phyloP scores from a whole-genome alignment of 805 yeast genomes.

The Lipomyces mesembrius region DNA sequence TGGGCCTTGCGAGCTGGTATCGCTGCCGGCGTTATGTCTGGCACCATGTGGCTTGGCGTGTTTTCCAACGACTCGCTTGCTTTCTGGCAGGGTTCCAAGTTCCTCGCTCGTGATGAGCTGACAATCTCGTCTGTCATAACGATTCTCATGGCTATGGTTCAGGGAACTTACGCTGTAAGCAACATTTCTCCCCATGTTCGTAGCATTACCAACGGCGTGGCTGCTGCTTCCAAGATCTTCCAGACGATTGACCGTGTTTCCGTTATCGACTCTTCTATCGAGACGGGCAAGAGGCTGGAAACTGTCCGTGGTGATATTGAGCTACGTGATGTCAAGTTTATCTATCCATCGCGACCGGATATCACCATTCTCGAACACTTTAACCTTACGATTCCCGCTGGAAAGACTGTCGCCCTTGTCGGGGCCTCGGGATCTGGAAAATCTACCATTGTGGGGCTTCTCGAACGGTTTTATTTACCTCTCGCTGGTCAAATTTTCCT shows the following conservation, averaged over 20 bases:
- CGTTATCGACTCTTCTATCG: constrained; percentile 43
- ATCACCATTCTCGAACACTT: constrained; percentile 42
- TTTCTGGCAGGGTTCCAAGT: constrained; percentile 52
- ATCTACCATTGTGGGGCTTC: constrained; percentile 54
- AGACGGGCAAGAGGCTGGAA: constrained; percentile 40
- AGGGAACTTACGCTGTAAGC: constrained; percentile 41
- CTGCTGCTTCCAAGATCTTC: constrained; percentile 48
- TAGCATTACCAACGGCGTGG: constrained; percentile 47
- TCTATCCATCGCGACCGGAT: constrained; percentile 45
- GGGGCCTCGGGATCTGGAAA: constrained; percentile 75
- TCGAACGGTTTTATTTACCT: constrained; percentile 63
- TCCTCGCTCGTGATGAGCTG: constrained; percentile 47
- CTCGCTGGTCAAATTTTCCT: constrained; percentile 52
- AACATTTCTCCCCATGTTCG: constrained; percentile 50
- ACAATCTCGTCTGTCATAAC: constrained; percentile 47
- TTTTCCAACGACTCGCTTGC: constrained; percentile 50
- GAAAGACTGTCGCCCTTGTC: constrained; percentile 83
- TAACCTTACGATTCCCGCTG: constrained; percentile 60
- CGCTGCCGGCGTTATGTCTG: constrained; percentile 46
- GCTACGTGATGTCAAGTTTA: constrained; percentile 40
- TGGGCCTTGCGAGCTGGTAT: constrained; percentile 36
- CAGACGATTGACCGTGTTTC: constrained; percentile 51
- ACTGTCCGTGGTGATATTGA: constrained; percentile 49
- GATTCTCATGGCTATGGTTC: constrained; percentile 41
- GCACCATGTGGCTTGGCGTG: constrained; percentile 48